phyloP scores from a whole-genome alignment of 1,284 basidiomycete species.

The Microbotryomycetes sp. region DNA sequence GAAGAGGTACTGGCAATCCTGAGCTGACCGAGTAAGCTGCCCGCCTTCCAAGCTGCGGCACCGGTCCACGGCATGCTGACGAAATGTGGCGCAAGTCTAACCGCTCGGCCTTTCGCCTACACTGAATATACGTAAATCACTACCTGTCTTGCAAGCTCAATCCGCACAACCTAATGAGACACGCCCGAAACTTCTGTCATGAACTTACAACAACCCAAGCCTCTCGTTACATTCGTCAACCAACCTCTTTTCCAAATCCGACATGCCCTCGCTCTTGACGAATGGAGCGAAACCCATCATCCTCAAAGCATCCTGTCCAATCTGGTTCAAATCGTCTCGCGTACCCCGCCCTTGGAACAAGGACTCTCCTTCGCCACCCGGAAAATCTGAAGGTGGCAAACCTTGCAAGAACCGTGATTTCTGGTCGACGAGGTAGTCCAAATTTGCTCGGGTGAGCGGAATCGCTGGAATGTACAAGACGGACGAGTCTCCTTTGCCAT shows the following conservation, averaged over 20 bases:
- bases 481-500: conserved; percentile 57
- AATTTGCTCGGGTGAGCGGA: conserved; percentile 59
- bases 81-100: too few species aligned
- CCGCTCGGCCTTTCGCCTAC: too few species aligned
- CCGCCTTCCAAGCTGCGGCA: background rate
- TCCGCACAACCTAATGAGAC: too few species aligned
- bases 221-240: conserved; percentile 8
- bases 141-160: too few species aligned
- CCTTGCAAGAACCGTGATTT: conserved; percentile 51
- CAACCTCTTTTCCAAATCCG: conserved; percentile 1
- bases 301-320: background rate
- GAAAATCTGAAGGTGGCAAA: conserved; percentile 64
- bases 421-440: conserved; percentile 57
- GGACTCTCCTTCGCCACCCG: conserved; percentile 63
- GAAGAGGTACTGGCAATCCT: too few species aligned
- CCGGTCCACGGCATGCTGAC: background rate
- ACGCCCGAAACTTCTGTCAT: too few species aligned
- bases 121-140: too few species aligned
- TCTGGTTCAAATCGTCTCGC: conserved; percentile 46
- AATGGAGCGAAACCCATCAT: conserved; percentile 6
- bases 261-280: background rate
- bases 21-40: background rate
- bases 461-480: conserved; percentile 74
- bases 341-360: conserved; percentile 50
- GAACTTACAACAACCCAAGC: background rate